phyloP scores from a whole-genome alignment of 2,329 filamentous ascomycete species.

The Fusarium sp. region DNA sequence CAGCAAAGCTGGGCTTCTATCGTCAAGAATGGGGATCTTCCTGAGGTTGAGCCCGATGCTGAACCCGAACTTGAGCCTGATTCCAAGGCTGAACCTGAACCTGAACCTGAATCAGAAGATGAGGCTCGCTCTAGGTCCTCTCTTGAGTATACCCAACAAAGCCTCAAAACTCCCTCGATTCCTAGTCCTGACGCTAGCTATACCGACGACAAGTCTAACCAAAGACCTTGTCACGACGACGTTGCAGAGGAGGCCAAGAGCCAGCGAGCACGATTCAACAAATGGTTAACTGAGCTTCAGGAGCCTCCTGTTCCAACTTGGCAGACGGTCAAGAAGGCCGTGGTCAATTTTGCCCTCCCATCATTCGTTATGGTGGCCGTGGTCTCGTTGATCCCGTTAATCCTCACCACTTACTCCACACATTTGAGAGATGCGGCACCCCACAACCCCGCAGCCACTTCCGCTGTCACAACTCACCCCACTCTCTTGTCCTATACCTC shows the following conservation, averaged over 20 bases:
- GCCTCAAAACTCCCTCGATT: conserved; percentile 56
- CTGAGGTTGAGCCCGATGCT: conserved; percentile 24
- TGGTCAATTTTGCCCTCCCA: conserved; percentile 24
- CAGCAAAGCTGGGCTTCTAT: conserved; percentile 30
- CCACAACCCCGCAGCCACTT: conserved; percentile 42
- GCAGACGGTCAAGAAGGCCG: conserved; percentile 17
- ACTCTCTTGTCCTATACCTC: conserved; percentile 33
- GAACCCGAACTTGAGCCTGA: conserved; percentile 21
- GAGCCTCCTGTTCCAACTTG: conserved; percentile 11
- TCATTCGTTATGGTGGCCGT: conserved; percentile 41
- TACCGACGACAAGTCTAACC: conserved; percentile 36
- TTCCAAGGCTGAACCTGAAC: conserved; percentile 42
- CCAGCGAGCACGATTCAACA: conserved; percentile 15
- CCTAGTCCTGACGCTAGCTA: conserved; percentile 49
- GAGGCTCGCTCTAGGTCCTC: conserved; percentile 53
- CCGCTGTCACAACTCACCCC: conserved; percentile 40
- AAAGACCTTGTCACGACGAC: conserved; percentile 11
- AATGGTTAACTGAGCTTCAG: conserved; percentile 30
- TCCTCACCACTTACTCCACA: conserved; percentile 44
- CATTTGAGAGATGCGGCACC: conserved; percentile 27
- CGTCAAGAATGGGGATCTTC: conserved; percentile 28
- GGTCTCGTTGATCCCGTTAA: conserved; percentile 40
- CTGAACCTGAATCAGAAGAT: conserved; percentile 53
- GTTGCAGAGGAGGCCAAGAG: conserved; percentile 18
- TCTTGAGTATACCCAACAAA: conserved; percentile 60